phyloP scores from a whole-genome alignment of 768 basidiomycete species.

The Boletales sp. region DNA sequence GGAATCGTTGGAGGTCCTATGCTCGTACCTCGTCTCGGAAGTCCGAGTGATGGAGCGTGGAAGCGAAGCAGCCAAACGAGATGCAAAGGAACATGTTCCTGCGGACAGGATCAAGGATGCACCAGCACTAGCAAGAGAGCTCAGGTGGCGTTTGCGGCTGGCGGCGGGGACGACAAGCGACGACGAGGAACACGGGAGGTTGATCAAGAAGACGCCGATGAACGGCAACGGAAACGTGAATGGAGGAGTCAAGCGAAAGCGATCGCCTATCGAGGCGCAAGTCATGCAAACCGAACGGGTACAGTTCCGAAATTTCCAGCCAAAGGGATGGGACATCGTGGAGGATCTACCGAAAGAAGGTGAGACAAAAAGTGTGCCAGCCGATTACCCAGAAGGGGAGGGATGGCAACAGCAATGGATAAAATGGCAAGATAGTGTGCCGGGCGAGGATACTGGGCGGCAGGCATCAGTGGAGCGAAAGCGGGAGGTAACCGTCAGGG shows the following conservation, averaged over 20 bases:
- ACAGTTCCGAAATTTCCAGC: constrained; percentile 65
- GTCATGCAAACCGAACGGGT: constrained; percentile 15
- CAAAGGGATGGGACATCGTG: constrained; percentile 60
- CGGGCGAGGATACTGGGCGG: constrained; percentile 28
- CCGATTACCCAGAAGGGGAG: constrained; percentile 37
- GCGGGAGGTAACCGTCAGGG: constrained; percentile 51
- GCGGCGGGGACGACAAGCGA: constrained; percentile 63
- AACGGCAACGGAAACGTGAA: constrained; percentile 25
- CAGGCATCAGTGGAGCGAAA: constrained; percentile 42
- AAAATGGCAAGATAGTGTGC: constrained; percentile 23
- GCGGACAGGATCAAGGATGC: constrained; percentile 79
- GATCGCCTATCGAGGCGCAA: constrained; percentile 26
- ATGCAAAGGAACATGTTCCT: constrained; percentile 80
- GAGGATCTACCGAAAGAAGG: constrained; percentile 40
- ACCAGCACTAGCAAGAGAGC: constrained; percentile 73
- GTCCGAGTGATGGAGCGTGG: constrained; percentile 68
- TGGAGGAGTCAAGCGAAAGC: constrained; percentile 37
- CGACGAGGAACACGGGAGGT: constrained; percentile 47
- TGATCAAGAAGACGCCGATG: constrained; percentile 22
- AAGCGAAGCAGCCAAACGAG: constrained; percentile 66
- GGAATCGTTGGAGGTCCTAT: constrained; percentile 64
- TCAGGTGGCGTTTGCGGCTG: constrained; percentile 76
- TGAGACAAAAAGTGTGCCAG: constrained; percentile 37
- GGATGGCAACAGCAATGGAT: constrained; percentile 48
- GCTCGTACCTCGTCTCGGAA: constrained; percentile 79